Base-by-base conservation (phyloP, 257 asterid genomes). In the Solanum tarapatanum region DNA sequence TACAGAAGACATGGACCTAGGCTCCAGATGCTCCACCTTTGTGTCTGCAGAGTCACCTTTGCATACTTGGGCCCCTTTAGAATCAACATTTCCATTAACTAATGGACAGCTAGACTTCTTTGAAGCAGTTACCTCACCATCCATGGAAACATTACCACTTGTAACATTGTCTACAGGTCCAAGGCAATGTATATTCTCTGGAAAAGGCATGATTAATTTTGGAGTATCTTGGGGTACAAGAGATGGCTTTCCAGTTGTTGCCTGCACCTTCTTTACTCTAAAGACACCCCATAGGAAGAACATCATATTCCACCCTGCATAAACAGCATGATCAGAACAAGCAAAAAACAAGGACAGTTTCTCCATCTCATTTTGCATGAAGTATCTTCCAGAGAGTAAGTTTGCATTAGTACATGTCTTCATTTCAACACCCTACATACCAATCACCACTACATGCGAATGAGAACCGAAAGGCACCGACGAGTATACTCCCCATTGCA, bases 261-360 rank as follows among this genome's bases (percentile, higher is more conserved):
- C 82, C 87, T 89, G 91, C 89, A 88, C 91, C 85, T 90, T 94
- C 93, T 92, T 96, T 86, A 93, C 98, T 91, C 96, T 93, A 86
- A 96, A 95, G 84, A 95, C 98, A 70, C 98, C 99, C 99, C 99
- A 95, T 55, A 97, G 86, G 90, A 93, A 97, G 93, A 90, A 93
- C 83, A 94, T 72, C 94, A 89, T 92, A 91, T 97, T 94, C 98
- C 99, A 97, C 87, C 98, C 99, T 96, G 85, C 86, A n/a, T 37
- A 86, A 6, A 80, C 87, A 48, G 73, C 48, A 16, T 21, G 28
- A 48, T 41, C 36, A 79, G 58, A 43, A 82, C 16, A 79, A 32
- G 14, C n/a, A 87, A 32, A 32, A 32, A 39, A 26, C 79, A n/a
- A 86, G 83, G 24, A 48, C 68, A 9, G 13, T 43, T 80, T 28